These are phyloP conservation scores for Fraxinus sp. DNA, from an alignment of 305 asterid genomes.

Conservation along the genomic window DNA sequence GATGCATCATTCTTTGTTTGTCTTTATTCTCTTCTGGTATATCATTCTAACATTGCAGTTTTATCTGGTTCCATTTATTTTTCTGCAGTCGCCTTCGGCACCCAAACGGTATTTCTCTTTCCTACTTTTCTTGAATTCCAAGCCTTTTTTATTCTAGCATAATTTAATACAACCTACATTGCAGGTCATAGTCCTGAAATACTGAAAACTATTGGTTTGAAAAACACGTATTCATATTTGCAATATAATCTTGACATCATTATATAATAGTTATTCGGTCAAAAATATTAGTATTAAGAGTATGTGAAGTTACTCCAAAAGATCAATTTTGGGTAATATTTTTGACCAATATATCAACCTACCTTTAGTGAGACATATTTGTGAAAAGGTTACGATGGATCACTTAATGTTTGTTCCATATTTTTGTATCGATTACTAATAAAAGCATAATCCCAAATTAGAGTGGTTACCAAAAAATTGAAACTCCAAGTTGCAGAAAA, in stretches of 20 bases:
- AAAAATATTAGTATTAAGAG: background rate
- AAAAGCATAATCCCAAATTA: background rate
- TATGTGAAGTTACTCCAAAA: background rate
- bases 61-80: conserved; percentile 29
- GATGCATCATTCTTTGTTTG: conserved; percentile 1
- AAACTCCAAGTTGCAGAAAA: background rate
- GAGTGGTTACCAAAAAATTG: background rate
- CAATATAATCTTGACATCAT: background rate
- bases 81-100: conserved; percentile 92
- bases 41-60: conserved; percentile 31
- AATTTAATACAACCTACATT: conserved; percentile 3
- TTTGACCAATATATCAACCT: conserved; percentile 2
- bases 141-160: conserved; percentile 6
- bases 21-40: conserved; percentile 21
- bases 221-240: background rate
- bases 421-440: background rate
- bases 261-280: background rate
- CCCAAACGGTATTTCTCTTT: conserved; percentile 80
- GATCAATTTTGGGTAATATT: background rate
- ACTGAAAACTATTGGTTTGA: background rate
- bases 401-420: background rate
- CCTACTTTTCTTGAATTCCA: conserved; percentile 25
- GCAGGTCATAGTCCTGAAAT: background rate
- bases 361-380: background rate
- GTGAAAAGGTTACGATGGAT: background rate